Percentiles rank a stretch among this genome's conserved stretches.
Evolutionary conservation across 129 eudicot genomes (phyloP).

Genomic region (Silybum marianum): DNA sequence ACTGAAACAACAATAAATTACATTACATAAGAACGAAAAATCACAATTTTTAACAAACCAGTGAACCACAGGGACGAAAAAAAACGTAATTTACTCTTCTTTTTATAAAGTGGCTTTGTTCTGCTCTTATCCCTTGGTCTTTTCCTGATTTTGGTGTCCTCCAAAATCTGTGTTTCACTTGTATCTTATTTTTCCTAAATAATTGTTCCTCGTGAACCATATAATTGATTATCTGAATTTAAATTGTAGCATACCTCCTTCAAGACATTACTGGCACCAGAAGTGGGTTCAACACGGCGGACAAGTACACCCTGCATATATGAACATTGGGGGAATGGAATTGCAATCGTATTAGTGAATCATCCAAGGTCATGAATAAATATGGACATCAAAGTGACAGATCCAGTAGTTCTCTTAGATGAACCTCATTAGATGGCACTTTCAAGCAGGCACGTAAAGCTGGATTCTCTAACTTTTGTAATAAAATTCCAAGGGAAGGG

Average conservation of each 20-base stretch:
- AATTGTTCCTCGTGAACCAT: conserved; percentile 18
- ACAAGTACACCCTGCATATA: conserved; percentile 86
- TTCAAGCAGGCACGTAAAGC: conserved; percentile 90
- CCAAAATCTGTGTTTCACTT: conserved; percentile 14
- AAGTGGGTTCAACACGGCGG: conserved; percentile 91
- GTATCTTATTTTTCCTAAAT: conserved; percentile 8
- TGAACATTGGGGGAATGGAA: conserved; percentile 1
- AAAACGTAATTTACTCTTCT: neutral
- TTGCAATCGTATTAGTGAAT: neutral
- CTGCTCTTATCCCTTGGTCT: conserved; percentile 8
- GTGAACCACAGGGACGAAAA: too few relatives aligned
- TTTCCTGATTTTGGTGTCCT: conserved; percentile 4
- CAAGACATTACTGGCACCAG: conserved; percentile 76
- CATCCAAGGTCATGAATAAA: neutral
- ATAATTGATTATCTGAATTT: neutral
- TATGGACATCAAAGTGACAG: conserved; percentile 9
- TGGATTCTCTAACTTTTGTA: conserved; percentile 95
- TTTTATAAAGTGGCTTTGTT: conserved; percentile 7
- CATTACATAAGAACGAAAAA: too few relatives aligned
- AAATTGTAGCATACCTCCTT: conserved; percentile 63
- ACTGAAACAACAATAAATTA: too few relatives aligned
- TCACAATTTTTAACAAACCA: too few relatives aligned
- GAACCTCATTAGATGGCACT: conserved; percentile 88
- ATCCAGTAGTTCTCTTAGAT: neutral
- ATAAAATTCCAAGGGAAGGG: conserved; percentile 90